A percentile compares a stretch with the other conserved stretches of the same genome.
phyloP scores from a whole-genome alignment of 495 filamentous ascomycete species.

The Aspergillus bridgeri region DNA sequence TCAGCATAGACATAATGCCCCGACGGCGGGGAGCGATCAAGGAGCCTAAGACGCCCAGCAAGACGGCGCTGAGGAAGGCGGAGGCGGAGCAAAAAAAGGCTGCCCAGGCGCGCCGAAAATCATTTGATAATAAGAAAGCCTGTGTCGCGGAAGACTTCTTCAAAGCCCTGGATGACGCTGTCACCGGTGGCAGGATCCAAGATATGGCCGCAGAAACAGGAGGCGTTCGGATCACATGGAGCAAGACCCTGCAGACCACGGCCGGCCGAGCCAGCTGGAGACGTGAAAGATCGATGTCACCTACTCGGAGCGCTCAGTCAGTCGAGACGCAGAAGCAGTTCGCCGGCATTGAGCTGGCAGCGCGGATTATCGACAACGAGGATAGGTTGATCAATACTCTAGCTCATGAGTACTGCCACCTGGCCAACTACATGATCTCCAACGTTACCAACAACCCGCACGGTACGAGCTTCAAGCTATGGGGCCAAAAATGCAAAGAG shows the following conservation, averaged over 20 bases:
- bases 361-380: constrained; percentile 77
- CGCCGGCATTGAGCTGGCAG: constrained; percentile 81
- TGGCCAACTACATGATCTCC: constrained; percentile 81
- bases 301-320: too few relatives aligned
- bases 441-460: constrained; percentile 68
- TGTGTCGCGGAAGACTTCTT: constrained; percentile 67
- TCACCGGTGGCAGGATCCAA: constrained; percentile 61
- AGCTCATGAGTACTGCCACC: constrained; percentile 94
- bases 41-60: constrained; percentile 36
- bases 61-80: constrained; percentile 43
- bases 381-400: constrained; percentile 79
- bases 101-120: constrained; percentile 48
- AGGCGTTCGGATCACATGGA: constrained; percentile 79
- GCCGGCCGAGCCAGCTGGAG: constrained; percentile 86
- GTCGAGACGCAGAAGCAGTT: constrained; percentile 48
- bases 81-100: constrained; percentile 39
- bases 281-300: constrained; percentile 33
- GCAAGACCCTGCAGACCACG: constrained; percentile 77
- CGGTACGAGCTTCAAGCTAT: constrained; percentile 77
- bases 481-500: constrained; percentile 48
- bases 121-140: constrained; percentile 66
- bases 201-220: constrained; percentile 61
- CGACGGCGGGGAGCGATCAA: constrained; percentile 13
- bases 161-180: constrained; percentile 62
- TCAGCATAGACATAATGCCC: constrained; percentile 14